Conservation (phyloP, 2,329 filamentous ascomycete genomes). For the Stemphylium vesicarium region DNA sequence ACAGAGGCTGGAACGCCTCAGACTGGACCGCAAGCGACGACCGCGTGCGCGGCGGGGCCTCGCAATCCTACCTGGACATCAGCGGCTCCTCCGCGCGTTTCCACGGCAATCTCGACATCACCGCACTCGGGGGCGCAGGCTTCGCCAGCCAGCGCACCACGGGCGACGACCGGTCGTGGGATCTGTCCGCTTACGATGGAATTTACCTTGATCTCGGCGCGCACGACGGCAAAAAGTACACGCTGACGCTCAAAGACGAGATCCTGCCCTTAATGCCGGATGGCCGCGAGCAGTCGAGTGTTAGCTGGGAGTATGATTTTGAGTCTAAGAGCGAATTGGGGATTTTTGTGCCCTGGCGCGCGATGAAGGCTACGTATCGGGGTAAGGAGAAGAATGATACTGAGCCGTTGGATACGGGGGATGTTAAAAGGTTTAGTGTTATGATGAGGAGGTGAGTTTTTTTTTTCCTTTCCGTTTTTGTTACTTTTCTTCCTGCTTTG, state of each 20-base stretch:
- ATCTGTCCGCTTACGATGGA: slow-evolving; percentile 69
- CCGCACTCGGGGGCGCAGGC: slow-evolving; percentile 77
- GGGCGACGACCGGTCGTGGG: slow-evolving; percentile 63
- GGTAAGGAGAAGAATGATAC: slow-evolving; percentile 69
- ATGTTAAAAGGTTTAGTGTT: slow-evolving; percentile 71
- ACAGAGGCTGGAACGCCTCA: slow-evolving; percentile 63
- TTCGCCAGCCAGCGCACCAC: slow-evolving; percentile 80
- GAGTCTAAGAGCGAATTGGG: slow-evolving; percentile 22
- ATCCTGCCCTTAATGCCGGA: slow-evolving; percentile 63
- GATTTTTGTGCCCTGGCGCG: slow-evolving; percentile 67
- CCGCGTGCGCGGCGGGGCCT: slow-evolving; percentile 76
- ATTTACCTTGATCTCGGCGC: slow-evolving; percentile 61
- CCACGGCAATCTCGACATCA: slow-evolving; percentile 73
- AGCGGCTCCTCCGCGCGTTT: slow-evolving; percentile 59
- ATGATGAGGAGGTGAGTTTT: slow-evolving; percentile 77
- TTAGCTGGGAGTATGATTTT: slow-evolving; percentile 70
- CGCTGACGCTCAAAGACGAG: slow-evolving; percentile 75
- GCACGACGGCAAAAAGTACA: slow-evolving; percentile 72
- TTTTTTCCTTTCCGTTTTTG: neutral
- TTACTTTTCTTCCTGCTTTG: neutral
- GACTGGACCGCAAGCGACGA: slow-evolving; percentile 77
- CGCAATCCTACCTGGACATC: slow-evolving; percentile 60
- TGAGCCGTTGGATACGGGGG: slow-evolving; percentile 62
- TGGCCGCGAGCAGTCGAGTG: slow-evolving; percentile 72
- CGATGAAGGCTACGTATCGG: slow-evolving; percentile 75